Evolutionary conservation across 139 green algal genomes (phyloP), one percentile per base, ranked within the genome.

Genomic region (Picocystis salinarum): DNA sequence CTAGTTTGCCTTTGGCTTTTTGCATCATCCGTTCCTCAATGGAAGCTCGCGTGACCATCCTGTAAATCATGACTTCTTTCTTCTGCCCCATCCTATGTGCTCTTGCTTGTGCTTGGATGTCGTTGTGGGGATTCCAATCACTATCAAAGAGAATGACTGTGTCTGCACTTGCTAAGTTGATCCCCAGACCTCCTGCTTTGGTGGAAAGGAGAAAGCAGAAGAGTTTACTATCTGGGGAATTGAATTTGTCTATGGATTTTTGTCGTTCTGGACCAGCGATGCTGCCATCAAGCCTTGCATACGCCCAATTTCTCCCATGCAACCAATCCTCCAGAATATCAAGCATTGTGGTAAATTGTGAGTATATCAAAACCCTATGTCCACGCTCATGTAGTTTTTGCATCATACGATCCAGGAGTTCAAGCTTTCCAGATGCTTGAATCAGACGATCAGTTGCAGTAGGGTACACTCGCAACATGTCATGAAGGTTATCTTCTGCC

Each of bases 191-290:
- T 13, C 77, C 77, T 5, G 77, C 72, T 7, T 74, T 67, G 2
- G 83, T 94, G 39, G 79, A 91, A 40, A 94, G 64, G 55, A 94
- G 69, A 59, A 92, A 94, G 17, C 79, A 66, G 67, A 92, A 94
- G 20, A 62, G 51, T 19, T 48, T 39, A 19, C 59, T 67, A 1
- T 47, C 53, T 15, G 62, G 29, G 4, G 15, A 45, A 59, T 87
- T 87, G 64, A 82, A 87, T 20, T 33, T 30, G 59, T 87, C 76
- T 27, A 86, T 79, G 28, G 63, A 60, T n/a, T 42, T 37, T 61
- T 86, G 76, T 11, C 75, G 59, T 46, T 78, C 67, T 15, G 37
- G n/a, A 17, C 64, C 61, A 44, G 42, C 52, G 4, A 71, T 25
- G 28, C 10, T 50, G 19, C 75, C 73, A 45, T 83, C 76, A 28